A percentile compares a stretch with the other conserved stretches of the same genome.
Evolutionary conservation across 2,329 filamentous ascomycete species (phyloP).

Genomic region (Coleophoma cylindrospora): DNA sequence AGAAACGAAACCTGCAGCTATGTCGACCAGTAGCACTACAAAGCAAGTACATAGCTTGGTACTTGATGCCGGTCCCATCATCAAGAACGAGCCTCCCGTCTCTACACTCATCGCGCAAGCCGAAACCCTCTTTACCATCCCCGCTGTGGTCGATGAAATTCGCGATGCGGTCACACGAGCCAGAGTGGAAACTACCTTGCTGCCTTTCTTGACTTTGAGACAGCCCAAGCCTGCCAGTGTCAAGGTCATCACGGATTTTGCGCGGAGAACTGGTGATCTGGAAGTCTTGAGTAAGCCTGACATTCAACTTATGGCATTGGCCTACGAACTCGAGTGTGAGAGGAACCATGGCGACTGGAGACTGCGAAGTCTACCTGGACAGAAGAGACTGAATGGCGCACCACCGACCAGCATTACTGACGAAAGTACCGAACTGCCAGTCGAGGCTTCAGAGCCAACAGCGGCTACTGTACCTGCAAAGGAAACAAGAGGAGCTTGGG

Average conservation of each 20-base stretch:
- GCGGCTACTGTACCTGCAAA: constrained; percentile 3
- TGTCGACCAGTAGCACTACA: constrained; percentile 13
- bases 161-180: constrained; percentile 75
- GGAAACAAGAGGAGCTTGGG: constrained; percentile 21
- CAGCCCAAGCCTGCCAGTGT: constrained; percentile 72
- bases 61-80: constrained; percentile 86
- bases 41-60: constrained; percentile 81
- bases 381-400: constrained; percentile 71
- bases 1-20: no score
- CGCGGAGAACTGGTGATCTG: constrained; percentile 82
- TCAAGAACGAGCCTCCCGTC: constrained; percentile 85
- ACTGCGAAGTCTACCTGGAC: constrained; percentile 70
- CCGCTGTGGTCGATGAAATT: constrained; percentile 82
- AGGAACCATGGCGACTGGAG: constrained; percentile 86
- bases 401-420: constrained; percentile 31
- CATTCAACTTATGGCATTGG: constrained; percentile 81
- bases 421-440: constrained; percentile 13
- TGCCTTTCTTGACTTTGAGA: constrained; percentile 78
- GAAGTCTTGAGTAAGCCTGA: constrained; percentile 84
- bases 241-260: constrained; percentile 77
- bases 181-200: constrained; percentile 76
- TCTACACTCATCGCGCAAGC: constrained; percentile 76
- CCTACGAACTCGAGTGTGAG: constrained; percentile 93
- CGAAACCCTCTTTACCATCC: constrained; percentile 75
- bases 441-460: constrained; percentile 3